phyloP scores from a whole-genome alignment of 352 stramenopile species.

The Globisporangium recalcitrans region DNA sequence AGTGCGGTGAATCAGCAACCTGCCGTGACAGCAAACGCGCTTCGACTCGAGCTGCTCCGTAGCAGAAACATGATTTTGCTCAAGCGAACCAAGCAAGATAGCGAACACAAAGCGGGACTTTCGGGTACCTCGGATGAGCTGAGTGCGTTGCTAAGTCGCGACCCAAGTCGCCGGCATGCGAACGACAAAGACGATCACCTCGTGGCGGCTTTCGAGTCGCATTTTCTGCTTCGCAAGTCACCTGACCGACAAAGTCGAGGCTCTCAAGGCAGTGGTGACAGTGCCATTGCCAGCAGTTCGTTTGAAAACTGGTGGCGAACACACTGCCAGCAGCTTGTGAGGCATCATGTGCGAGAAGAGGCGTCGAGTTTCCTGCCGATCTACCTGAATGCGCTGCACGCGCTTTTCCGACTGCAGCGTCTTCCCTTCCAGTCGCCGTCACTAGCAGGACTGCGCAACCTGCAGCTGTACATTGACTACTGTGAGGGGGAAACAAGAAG shows the following conservation, averaged over 20 bases:
- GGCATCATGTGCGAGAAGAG: slow-evolving; percentile 24
- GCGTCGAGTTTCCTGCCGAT: slow-evolving; percentile 29
- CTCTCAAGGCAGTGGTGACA: slow-evolving; percentile 14
- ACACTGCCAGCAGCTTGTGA: slow-evolving; percentile 29
- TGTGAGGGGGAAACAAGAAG: background rate
- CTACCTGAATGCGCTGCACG: slow-evolving; percentile 46
- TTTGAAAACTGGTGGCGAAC: slow-evolving; percentile 10
- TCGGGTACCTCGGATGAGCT: slow-evolving; percentile 19
- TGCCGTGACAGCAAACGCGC: slow-evolving; percentile 37
- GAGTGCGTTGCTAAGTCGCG: slow-evolving; percentile 11
- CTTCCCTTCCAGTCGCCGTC: slow-evolving; percentile 24
- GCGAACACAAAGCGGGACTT: slow-evolving; percentile 13
- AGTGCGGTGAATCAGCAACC: background rate
- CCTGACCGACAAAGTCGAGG: background rate
- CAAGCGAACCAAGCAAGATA: slow-evolving; percentile 34
- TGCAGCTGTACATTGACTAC: slow-evolving; percentile 36
- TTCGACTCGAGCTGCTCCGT: slow-evolving; percentile 51
- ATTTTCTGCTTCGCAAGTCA: slow-evolving; percentile 21
- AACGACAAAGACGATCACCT: slow-evolving; percentile 25
- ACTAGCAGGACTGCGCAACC: slow-evolving; percentile 31
- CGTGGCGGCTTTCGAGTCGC: slow-evolving; percentile 25
- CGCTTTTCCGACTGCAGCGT: slow-evolving; percentile 52
- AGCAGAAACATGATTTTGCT: slow-evolving; percentile 58
- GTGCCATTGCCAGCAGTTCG: background rate
- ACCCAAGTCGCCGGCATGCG: background rate